Evolutionary conservation across 371 early-diverging fungal genomes (phyloP).

Genomic region (Mortierella sp.): DNA sequence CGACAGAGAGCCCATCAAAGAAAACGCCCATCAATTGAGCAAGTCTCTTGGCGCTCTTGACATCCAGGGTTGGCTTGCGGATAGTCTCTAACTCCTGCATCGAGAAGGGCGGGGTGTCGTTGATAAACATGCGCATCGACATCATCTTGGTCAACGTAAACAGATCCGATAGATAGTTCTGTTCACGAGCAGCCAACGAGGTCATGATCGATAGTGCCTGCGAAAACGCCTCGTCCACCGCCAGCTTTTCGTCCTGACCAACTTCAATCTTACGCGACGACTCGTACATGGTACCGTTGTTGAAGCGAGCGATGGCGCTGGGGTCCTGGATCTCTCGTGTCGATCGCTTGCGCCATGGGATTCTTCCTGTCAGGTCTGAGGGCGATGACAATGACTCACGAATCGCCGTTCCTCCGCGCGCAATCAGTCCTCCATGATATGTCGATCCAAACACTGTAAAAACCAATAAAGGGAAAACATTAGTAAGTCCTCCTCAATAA

Average conservation of each 20-base stretch:
- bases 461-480: background rate
- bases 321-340: constrained; percentile 34
- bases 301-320: constrained; percentile 8
- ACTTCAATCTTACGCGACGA: constrained; percentile 59
- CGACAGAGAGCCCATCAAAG: constrained; percentile 84
- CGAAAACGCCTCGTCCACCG: constrained; percentile 68
- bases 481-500: too few relatives aligned
- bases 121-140: constrained; percentile 68
- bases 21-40: constrained; percentile 80
- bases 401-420: constrained; percentile 48
- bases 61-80: constrained; percentile 42
- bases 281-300: constrained; percentile 31
- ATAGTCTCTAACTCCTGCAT: constrained; percentile 37
- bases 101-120: constrained; percentile 50
- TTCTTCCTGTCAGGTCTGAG: constrained; percentile 43
- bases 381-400: constrained; percentile 57
- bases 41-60: constrained; percentile 50
- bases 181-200: constrained; percentile 44
- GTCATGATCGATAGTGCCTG: constrained; percentile 48
- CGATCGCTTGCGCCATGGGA: constrained; percentile 55
- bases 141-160: constrained; percentile 62
- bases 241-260: constrained; percentile 63
- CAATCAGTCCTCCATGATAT: constrained; percentile 52
- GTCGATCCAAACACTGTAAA: constrained; percentile 48
- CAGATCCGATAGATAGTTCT: constrained; percentile 52